These are phyloP conservation scores for Purpureocillium lavendulum DNA, from an alignment of 2,329 filamentous ascomycete species.

Conservation along the genomic window DNA sequence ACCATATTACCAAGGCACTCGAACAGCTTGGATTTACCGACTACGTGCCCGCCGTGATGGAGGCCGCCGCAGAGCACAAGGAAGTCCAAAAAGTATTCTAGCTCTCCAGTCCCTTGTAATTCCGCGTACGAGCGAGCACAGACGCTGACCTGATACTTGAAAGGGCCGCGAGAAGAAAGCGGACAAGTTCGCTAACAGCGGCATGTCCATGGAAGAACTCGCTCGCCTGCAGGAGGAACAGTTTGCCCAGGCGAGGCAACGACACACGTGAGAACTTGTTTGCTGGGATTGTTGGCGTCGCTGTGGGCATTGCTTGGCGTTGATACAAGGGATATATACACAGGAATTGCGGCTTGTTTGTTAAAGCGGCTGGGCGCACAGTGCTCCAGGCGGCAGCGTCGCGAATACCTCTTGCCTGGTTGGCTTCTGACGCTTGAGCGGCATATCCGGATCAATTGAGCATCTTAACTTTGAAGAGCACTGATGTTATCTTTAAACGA, in stretches of 20 bases:
- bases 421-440: too few species aligned
- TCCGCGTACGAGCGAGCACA: too few species aligned
- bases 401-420: too few species aligned
- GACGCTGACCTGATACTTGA: not conserved
- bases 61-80: conserved; percentile 85
- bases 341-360: not conserved
- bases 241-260: conserved; percentile 62
- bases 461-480: too few species aligned
- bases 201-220: conserved; percentile 83
- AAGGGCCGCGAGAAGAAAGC: conserved; percentile 94
- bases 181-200: conserved; percentile 93
- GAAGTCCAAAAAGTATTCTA: conserved; percentile 76
- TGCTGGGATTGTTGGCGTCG: conserved; percentile 11
- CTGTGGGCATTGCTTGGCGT: conserved; percentile 27
- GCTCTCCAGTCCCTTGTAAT: too few species aligned
- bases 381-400: too few species aligned
- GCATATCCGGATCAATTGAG: too few species aligned
- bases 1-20: conserved; percentile 92
- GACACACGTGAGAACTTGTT: conserved; percentile 16
- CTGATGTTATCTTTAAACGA: too few species aligned
- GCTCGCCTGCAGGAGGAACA: conserved; percentile 84
- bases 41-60: conserved; percentile 80
- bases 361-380: too few species aligned
- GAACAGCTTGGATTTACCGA: conserved; percentile 88
- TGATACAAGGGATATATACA: conserved; percentile 10